Base-by-base conservation (phyloP, 495 filamentous ascomycete genomes). In the Penicillium argentinense region DNA sequence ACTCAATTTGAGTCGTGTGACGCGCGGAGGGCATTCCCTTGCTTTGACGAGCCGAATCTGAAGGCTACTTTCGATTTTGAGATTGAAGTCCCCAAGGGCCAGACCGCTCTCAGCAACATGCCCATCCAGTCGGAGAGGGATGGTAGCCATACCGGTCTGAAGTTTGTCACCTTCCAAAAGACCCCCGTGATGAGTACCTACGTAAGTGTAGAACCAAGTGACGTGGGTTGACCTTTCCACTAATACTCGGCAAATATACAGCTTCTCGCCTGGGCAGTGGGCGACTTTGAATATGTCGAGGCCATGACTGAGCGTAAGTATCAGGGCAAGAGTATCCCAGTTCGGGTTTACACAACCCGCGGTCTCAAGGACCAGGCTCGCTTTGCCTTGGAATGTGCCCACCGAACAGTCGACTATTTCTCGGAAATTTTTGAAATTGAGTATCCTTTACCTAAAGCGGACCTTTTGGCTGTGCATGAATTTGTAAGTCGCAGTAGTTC, bases 1-100 rank as follows among this genome's bases (percentile, higher is more conserved):
- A 98, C 93, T 29, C 93, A 98, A 68, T 97, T 98, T 57, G 93
- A 98, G 71, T 85, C 90, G 30, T 96, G 90, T 61, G 93, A 97
- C 75, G 93, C 93, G 30, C 83, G 93, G 41, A 76, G 91, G 54
- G 91, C 91, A 16, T 95, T 98, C 66, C 93, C 93, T 33, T 97
- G 93, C 74, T 97, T 97, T 57, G 93, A 98, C 62, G 93, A 98
- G 72, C 93, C 93, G 14, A 97, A 95, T 58, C 76, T 97, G 39
- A 98, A 98, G 69, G 89, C 93, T 18, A 88, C 89, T 6, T 97
- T 95, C 59, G 92, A 96, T 65, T 87, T 98, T 45, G 76, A 86
- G 56, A 87, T 98, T 39, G 91, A 96, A 71, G 78, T 96, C 9
- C 93, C 95, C 18, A 84, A 87, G 13, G 87, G 87, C 51, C 84